Percentiles rank a stretch among this genome's conserved stretches.
These are phyloP conservation scores for Straminergon stramineum DNA, from an alignment of 225 moss, liverwort and hornwort genomes.

Conservation along the genomic window DNA sequence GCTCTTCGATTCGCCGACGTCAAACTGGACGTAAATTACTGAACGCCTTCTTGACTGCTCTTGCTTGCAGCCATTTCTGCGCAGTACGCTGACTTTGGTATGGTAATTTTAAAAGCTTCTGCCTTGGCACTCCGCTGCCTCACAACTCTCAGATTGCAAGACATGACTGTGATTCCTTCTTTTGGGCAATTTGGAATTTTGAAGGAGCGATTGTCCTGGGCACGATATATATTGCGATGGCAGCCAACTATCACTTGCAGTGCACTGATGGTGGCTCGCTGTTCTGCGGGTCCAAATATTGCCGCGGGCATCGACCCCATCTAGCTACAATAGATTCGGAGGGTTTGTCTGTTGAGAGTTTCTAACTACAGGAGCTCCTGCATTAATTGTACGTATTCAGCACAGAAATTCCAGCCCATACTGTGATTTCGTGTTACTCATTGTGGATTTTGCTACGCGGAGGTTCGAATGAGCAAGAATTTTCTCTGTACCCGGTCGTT, in stretches of 20 bases:
- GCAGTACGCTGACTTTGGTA: background rate
- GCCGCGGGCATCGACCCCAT: background rate
- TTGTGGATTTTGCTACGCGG: constrained; percentile 49
- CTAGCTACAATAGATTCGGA: background rate
- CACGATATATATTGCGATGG: background rate
- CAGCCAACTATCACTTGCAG: background rate
- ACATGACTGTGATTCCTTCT: too few species aligned
- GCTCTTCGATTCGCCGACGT: too few species aligned
- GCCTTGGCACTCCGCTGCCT: background rate
- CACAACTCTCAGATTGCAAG: background rate
- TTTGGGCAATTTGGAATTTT: too few species aligned
- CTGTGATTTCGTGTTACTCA: constrained; percentile 29
- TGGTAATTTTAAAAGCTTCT: background rate
- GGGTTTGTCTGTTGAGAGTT: background rate
- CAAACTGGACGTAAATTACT: too few species aligned
- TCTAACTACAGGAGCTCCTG: background rate
- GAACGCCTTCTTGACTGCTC: too few species aligned
- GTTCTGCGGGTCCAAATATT: background rate
- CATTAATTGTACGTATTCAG: too few species aligned
- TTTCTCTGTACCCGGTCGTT: constrained; percentile 45
- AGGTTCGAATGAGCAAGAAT: constrained; percentile 28
- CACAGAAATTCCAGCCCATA: constrained; percentile 26
- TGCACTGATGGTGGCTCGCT: background rate
- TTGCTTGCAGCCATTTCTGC: background rate
- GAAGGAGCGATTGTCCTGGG: too few species aligned